Evolutionary conservation across 2,329 filamentous ascomycete species (phyloP).

Genomic region (Zarea fungicola): DNA sequence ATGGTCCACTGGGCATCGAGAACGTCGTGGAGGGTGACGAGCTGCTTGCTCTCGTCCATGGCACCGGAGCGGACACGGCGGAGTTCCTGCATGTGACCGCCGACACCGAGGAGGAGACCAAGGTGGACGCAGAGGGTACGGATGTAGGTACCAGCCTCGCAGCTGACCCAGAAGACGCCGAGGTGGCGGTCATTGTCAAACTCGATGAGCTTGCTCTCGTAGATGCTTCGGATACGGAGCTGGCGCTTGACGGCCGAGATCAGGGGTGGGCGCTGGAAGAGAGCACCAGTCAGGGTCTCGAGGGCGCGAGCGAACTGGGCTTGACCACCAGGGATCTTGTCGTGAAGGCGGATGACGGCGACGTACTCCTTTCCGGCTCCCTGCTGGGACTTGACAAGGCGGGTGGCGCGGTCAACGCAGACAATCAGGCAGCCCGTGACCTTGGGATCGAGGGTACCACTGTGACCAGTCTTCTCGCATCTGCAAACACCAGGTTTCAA

Average conservation of each 20-base stretch:
- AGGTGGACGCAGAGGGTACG: conserved; percentile 96
- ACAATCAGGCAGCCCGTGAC: conserved; percentile 95
- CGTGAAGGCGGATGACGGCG: conserved; percentile 89
- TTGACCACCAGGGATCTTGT: conserved; percentile 90
- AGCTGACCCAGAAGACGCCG: conserved; percentile 98
- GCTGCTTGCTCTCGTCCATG: conserved; percentile 83
- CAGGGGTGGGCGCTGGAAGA: conserved; percentile 86
- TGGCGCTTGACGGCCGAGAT: conserved; percentile 99
- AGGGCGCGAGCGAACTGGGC: conserved; percentile 88
- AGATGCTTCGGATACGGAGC: conserved; percentile 94
- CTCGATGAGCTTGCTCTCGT: conserved; percentile 94
- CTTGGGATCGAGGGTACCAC: conserved; percentile 95
- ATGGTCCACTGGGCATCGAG: conserved; percentile 93
- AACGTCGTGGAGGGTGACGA: conserved; percentile 83
- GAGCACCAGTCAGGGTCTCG: conserved; percentile 91
- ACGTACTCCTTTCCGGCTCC: conserved; percentile 99
- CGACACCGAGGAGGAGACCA: conserved; percentile 69
- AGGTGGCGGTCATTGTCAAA: conserved; percentile 98
- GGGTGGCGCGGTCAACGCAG: conserved; percentile 92
- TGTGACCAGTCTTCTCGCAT: conserved; percentile 92
- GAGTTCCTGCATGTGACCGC: conserved; percentile 97
- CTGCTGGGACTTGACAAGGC: conserved; percentile 97
- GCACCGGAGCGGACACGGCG: conserved; percentile 89
- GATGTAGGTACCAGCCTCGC: conserved; percentile 96
- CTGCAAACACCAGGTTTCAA: conserved; percentile 23